phyloP scores from a whole-genome alignment of 176 grass and related monocot genomes.

The Aegilops tauschii region DNA sequence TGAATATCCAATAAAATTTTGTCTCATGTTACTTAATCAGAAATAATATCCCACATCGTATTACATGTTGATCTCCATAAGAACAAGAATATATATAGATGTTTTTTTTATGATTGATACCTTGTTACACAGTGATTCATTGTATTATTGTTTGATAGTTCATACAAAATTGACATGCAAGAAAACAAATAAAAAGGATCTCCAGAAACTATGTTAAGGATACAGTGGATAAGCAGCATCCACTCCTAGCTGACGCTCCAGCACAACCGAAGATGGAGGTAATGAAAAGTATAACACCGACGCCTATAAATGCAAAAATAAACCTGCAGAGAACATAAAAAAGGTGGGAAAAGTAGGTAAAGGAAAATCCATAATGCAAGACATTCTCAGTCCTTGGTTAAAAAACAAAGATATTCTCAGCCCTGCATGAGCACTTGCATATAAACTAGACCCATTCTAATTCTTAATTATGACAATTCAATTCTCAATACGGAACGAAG shows the following conservation, averaged over 20 bases:
- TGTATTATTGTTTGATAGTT: neutral
- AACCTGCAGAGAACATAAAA: slow-evolving; percentile 52
- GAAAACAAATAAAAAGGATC: neutral
- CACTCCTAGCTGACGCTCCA: slow-evolving; percentile 58
- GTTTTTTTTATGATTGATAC: neutral
- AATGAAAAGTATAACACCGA: slow-evolving; percentile 61
- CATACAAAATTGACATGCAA: slow-evolving; percentile 6
- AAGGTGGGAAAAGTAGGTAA: neutral
- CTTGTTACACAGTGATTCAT: slow-evolving; percentile 6
- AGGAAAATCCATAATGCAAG: neutral
- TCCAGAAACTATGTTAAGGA: slow-evolving; percentile 33
- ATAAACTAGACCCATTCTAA: neutral
- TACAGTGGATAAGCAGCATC: slow-evolving; percentile 87
- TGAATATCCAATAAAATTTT: neutral
- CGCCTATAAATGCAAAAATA: slow-evolving; percentile 72
- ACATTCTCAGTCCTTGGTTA: neutral
- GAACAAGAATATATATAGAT: neutral
- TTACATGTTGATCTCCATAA: neutral
- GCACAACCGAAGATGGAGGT: slow-evolving; percentile 74
- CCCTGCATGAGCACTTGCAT: neutral
- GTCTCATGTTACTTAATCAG: neutral
- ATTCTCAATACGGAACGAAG: slow-evolving; percentile 11
- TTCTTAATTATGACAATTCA: neutral
- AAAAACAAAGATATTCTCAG: neutral
- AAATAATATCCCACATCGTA: neutral